phyloP scores from a whole-genome alignment of 108 stramenopile species.

The Bacterosira constricta region DNA sequence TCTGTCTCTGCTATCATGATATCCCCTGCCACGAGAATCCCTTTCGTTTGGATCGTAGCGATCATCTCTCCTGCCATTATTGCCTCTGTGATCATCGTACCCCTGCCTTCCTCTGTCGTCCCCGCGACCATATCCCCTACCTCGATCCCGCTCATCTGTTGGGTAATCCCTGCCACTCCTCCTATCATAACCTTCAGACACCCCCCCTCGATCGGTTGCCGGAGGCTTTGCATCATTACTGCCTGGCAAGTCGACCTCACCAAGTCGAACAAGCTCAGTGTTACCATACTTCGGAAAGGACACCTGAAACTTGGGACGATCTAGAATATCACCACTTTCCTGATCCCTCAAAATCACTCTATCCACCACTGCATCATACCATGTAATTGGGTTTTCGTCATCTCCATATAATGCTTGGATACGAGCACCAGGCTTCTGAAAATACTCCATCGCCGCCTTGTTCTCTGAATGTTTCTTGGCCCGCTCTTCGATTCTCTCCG shows the following conservation, averaged over 20 bases:
- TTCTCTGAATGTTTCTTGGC: conserved; percentile 72
- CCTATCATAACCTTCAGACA: not conserved
- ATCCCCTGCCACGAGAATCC: no score
- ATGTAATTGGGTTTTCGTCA: conserved; percentile 93
- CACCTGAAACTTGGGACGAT: conserved; percentile 86
- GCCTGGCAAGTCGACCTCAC: conserved; percentile 84
- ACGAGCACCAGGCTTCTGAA: conserved; percentile 68
- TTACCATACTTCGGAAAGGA: conserved; percentile 97
- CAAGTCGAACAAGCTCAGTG: conserved; percentile 85
- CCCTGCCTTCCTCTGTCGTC: conserved; percentile 8
- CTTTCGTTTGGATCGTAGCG: conserved; percentile 6
- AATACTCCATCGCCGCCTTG: conserved; percentile 65
- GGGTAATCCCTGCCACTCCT: conserved; percentile 7
- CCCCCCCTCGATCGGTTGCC: not conserved
- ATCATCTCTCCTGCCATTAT: not conserved
- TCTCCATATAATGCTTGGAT: conserved; percentile 94
- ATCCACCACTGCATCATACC: conserved; percentile 97
- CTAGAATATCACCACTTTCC: conserved; percentile 49
- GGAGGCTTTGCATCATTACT: not conserved
- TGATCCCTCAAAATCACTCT: conserved; percentile 71
- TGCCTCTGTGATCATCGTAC: conserved; percentile 14
- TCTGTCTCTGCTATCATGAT: not conserved
- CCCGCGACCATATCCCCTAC: conserved; percentile 8
- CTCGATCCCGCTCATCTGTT: not conserved
- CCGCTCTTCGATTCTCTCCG: conserved; percentile 85